Conservation (phyloP, 371 early-diverging fungal genomes). For the Lichtheimia corymbifera region DNA sequence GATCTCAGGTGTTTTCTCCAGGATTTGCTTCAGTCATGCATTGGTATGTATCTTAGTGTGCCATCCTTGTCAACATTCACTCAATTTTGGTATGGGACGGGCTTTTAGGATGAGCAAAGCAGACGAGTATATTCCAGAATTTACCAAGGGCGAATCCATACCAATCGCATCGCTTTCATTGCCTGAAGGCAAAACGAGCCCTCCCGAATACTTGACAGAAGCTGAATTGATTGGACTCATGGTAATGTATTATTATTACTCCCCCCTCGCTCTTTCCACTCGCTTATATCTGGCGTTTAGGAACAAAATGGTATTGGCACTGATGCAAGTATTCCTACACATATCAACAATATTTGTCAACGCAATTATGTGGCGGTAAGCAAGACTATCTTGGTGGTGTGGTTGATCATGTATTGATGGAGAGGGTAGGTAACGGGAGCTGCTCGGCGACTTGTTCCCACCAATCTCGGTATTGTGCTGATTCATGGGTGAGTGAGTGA, state of each 20-base stretch:
- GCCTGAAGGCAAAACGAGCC: conserved; percentile 60
- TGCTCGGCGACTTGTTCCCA: conserved; percentile 45
- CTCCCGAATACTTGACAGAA: conserved; percentile 72
- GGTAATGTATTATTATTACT: conserved; percentile 13
- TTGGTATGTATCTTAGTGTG: conserved; percentile 28
- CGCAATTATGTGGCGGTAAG: conserved; percentile 59
- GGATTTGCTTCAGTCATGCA: conserved; percentile 60
- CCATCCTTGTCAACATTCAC: background rate
- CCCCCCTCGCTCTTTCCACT: too few relatives aligned
- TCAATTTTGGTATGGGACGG: too few relatives aligned
- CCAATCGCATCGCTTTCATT: conserved; percentile 23
- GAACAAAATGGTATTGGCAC: conserved; percentile 84
- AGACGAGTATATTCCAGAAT: conserved; percentile 54
- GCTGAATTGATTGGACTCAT: conserved; percentile 64
- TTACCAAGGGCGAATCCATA: conserved; percentile 35
- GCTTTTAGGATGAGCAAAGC: conserved; percentile 37
- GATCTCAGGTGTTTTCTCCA: conserved; percentile 30
- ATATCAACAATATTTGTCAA: conserved; percentile 72
- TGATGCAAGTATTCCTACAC: conserved; percentile 79
- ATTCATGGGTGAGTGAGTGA: conserved; percentile 47
- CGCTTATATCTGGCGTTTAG: conserved; percentile 18
- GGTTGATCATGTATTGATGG: too few relatives aligned
- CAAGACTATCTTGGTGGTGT: background rate
- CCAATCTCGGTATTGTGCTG: conserved; percentile 54
- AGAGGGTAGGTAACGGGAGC: conserved; percentile 23